Base-by-base conservation (phyloP, 2,329 filamentous ascomycete genomes). In the Mariannaea elegans region DNA sequence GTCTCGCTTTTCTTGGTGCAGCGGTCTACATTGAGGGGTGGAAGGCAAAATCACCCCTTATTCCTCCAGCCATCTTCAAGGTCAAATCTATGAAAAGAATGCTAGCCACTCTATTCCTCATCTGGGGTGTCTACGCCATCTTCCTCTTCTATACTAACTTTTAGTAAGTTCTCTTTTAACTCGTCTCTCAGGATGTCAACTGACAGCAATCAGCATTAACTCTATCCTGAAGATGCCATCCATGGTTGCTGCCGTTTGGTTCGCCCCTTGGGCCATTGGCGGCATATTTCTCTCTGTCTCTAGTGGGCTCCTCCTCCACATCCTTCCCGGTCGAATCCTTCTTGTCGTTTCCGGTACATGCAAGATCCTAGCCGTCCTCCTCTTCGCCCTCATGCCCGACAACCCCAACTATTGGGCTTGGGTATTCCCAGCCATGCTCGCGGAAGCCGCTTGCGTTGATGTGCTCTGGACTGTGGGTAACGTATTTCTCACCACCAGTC, bases 21-120 rank as follows among this genome's bases (percentile, higher is more conserved):
- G 84, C 87, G 4, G 77, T 86, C 16, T 91, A 90, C 61, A 79
- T 91, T 12, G 89, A 92, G 76, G 84, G 84, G 2, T 87, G 83
- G 82, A 78, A 89, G 1, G 85, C 87, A 2, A 73, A 78, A 12
- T 78, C 84, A 41, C 89, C 90, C 0, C 76, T 92, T 2, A 77
- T 92, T 0, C 89, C 89, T 0, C 78, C 80, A 1, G 86, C 87
- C 23, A 77, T 92, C 41, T 91, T 92, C 73, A 75, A 78, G 18
- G 83, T 88, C 18, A 84, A 83, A 53, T 83, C 83, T 27, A 88
- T 91, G 83, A 82, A 80, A 51, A 78, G 84, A 3, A 78, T 90
- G 31, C 75, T 83, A 7, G 61, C 84, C 4, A 81, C 82, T 2
- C 76, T 89, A 10, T 78, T 88, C 55, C 81, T 74, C 13, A 68